A percentile compares a stretch with the other conserved stretches of the same genome.
phyloP scores from a whole-genome alignment of 768 basidiomycete genomes.

The Gloeopeniophorella convolvens region DNA sequence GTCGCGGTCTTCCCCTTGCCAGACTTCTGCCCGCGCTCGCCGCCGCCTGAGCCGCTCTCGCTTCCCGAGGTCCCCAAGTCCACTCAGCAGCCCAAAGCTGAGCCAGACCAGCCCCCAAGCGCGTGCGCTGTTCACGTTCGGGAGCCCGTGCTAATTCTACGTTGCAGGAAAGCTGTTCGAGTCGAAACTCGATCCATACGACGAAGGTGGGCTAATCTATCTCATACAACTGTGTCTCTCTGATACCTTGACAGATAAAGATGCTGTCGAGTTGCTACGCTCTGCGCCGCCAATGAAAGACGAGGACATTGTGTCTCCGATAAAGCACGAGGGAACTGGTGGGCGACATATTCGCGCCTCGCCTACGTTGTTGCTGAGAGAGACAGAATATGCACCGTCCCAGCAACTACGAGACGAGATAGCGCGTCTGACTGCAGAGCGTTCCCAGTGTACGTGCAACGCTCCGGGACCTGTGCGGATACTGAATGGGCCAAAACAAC shows the following conservation, averaged over 20 bases:
- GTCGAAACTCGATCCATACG: too few relatives aligned
- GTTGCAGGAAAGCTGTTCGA: not conserved
- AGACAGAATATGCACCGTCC: slow-evolving; percentile 4
- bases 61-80: not conserved
- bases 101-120: too few relatives aligned
- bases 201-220: too few relatives aligned
- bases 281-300: too few relatives aligned
- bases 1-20: not conserved
- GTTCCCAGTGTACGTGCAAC: not conserved
- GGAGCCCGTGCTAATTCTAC: too few relatives aligned
- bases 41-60: slow-evolving; percentile 5
- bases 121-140: too few relatives aligned
- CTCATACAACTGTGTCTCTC: too few relatives aligned
- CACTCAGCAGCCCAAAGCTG: too few relatives aligned
- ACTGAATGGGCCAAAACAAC: too few relatives aligned
- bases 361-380: not conserved
- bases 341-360: not conserved
- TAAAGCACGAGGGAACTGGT: not conserved
- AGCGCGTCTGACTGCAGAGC: not conserved
- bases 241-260: too few relatives aligned
- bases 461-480: too few relatives aligned
- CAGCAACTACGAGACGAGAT: slow-evolving; percentile 16
- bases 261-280: too few relatives aligned
- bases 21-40: slow-evolving; percentile 4
- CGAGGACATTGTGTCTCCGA: slow-evolving; percentile 4